These are phyloP conservation scores for Nicotiana obtusifolia DNA, from an alignment of 257 asterid species.

Conservation along the genomic window DNA sequence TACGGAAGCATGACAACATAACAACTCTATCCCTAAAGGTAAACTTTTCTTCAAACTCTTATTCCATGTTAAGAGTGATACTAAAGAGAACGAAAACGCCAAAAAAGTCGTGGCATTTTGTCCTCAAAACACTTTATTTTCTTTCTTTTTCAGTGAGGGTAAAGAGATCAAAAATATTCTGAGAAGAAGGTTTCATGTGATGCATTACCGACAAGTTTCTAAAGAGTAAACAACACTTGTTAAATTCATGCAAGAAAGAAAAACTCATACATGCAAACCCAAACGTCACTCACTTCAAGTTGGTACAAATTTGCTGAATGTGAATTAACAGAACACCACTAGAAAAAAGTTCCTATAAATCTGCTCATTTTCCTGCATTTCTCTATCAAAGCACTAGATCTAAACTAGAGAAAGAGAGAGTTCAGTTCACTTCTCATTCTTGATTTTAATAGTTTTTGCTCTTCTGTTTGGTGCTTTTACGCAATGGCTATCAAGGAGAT, in stretches of 20 bases:
- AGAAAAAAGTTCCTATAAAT: not conserved
- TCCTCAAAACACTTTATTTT: not conserved
- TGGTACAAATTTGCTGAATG: not conserved
- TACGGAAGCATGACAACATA: not conserved
- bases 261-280: not conserved
- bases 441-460: not conserved
- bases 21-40: not conserved
- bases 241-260: not conserved
- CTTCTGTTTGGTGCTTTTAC: not conserved
- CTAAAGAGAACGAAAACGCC: not conserved
- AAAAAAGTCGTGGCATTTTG: not conserved
- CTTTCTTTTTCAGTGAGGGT: not conserved
- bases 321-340: not conserved
- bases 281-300: slow-evolving; percentile 1
- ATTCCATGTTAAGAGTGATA: not conserved
- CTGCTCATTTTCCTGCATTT: not conserved
- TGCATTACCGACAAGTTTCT: not conserved
- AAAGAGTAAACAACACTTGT: slow-evolving; percentile 1
- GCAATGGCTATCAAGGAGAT: not conserved
- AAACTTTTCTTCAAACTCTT: not conserved
- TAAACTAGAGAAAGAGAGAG: not conserved
- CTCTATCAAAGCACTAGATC: not conserved
- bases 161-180: not conserved
- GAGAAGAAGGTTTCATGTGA: slow-evolving; percentile 3
- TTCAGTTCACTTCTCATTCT: not conserved